Percentiles rank a stretch among this genome's conserved stretches.
phyloP scores from a whole-genome alignment of 2,329 filamentous ascomycete species.

The Xylariaceae sp. region DNA sequence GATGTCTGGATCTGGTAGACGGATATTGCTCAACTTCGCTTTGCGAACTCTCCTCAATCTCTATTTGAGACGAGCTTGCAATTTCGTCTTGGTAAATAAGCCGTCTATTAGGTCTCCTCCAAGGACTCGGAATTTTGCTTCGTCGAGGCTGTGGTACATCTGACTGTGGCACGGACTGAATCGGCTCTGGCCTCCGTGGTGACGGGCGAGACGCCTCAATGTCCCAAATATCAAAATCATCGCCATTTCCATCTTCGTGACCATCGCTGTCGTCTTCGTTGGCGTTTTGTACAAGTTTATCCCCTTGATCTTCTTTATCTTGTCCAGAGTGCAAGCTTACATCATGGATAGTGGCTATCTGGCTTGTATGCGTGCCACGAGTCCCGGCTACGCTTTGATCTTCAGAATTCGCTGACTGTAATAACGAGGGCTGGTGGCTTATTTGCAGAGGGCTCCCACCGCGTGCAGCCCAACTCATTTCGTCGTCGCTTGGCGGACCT shows the following conservation, averaged over 20 bases:
- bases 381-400: constrained; percentile 26
- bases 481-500: constrained; percentile 26
- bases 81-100: constrained; percentile 43
- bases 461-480: constrained; percentile 26
- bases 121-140: constrained; percentile 48
- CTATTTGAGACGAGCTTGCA: constrained; percentile 41
- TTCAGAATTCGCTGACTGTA: constrained; percentile 17
- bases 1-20: constrained; percentile 16
- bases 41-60: constrained; percentile 38
- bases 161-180: constrained; percentile 25
- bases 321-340: not conserved
- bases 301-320: constrained; percentile 24
- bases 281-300: constrained; percentile 29
- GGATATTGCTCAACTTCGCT: constrained; percentile 34
- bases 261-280: constrained; percentile 26
- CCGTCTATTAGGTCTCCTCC: constrained; percentile 45
- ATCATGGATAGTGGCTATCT: constrained; percentile 9
- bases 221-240: constrained; percentile 61
- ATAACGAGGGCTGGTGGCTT: constrained; percentile 21
- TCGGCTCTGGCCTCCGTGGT: constrained; percentile 39
- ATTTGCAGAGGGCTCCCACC: constrained; percentile 24
- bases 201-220: constrained; percentile 59
- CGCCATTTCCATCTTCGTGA: constrained; percentile 20
- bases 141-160: constrained; percentile 34
- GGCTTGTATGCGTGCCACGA: constrained; percentile 22